Conservation (phyloP, 2,329 filamentous ascomycete genomes). For the Cladophialophora exuberans region DNA sequence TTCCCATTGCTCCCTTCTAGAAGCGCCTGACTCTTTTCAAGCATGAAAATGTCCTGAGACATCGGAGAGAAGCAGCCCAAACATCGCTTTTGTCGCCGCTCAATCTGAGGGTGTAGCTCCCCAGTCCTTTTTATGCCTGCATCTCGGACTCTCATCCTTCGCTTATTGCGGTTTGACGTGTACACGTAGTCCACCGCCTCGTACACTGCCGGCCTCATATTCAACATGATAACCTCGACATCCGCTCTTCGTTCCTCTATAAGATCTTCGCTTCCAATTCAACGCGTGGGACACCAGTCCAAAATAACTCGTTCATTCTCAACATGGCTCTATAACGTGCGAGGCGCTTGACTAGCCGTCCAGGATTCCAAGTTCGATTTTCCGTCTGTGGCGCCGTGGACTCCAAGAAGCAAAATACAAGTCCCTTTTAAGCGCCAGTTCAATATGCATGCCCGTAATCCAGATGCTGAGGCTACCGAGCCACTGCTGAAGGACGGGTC, state of each 20-base stretch:
- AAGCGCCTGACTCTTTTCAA: constrained; percentile 3
- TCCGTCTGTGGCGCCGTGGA: constrained; percentile 16
- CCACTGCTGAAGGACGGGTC: constrained; percentile 11
- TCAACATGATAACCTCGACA: background rate
- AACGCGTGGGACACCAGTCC: background rate
- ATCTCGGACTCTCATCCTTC: background rate
- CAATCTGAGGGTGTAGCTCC: background rate
- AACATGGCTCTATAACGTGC: constrained; percentile 6
- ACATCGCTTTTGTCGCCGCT: background rate
- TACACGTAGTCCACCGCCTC: background rate
- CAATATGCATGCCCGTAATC: constrained; percentile 18
- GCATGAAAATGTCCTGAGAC: background rate
- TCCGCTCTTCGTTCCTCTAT: background rate
- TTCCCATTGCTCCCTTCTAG: no score
- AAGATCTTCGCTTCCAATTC: background rate
- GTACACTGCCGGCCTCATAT: background rate
- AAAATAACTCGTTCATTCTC: background rate
- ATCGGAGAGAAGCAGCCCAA: background rate
- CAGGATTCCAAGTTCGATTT: background rate
- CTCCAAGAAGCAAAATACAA: background rate
- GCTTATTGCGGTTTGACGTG: background rate
- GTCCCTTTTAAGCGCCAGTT: background rate
- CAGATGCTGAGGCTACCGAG: constrained; percentile 4
- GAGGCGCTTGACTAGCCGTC: constrained; percentile 7
- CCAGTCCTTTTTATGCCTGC: background rate